Conservation (phyloP, 2,329 filamentous ascomycete species). For the Mariannaea elegans region DNA sequence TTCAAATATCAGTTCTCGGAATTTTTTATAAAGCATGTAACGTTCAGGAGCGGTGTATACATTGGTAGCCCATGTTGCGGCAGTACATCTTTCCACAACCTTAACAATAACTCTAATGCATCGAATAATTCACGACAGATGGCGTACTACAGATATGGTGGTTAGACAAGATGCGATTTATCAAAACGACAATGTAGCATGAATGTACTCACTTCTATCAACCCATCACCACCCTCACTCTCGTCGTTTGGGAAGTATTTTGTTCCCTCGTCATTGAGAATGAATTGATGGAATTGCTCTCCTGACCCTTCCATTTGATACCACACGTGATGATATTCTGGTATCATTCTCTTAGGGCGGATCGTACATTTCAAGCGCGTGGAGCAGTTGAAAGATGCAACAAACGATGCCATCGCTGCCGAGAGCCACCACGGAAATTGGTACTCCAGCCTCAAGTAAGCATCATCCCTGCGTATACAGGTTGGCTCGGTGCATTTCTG, state of each 20-base stretch:
- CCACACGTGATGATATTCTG: accelerated
- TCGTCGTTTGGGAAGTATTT: slow-evolving; percentile 15
- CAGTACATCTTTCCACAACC: slow-evolving; percentile 23
- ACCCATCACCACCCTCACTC: accelerated
- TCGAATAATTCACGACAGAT: accelerated
- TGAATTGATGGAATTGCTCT: background rate
- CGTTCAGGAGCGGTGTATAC: slow-evolving; percentile 6
- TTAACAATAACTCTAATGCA: background rate
- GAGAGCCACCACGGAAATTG: slow-evolving; percentile 23
- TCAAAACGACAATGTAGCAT: background rate
- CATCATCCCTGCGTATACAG: accelerated
- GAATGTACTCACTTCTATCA: background rate
- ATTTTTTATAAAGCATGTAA: background rate
- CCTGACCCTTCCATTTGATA: accelerated
- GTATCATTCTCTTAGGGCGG: background rate
- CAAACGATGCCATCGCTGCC: background rate
- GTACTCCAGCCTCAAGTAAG: background rate
- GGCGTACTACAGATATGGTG: background rate
- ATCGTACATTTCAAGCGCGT: background rate
- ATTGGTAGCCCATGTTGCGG: slow-evolving; percentile 15
- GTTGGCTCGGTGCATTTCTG: slow-evolving; percentile 1
- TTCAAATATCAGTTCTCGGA: too few relatives aligned
- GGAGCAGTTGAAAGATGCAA: background rate
- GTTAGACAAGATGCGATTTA: background rate
- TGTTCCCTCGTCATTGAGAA: background rate